Evolutionary conservation across 108 stramenopile genomes (phyloP).

Genomic region (Skeletonema marinoi): DNA sequence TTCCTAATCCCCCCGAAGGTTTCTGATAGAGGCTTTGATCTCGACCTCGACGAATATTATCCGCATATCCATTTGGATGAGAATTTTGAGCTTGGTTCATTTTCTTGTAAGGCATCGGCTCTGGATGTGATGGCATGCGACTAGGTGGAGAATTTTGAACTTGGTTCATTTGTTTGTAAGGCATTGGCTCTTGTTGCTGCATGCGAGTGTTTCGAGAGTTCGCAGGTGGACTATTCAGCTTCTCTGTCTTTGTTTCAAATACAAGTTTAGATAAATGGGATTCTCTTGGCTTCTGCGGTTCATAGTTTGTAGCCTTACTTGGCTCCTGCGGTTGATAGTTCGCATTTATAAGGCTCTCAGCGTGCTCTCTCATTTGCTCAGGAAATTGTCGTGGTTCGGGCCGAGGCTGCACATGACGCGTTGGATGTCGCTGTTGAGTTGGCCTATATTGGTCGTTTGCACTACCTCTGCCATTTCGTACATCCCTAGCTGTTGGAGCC

Average conservation of each 20-base stretch:
- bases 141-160: background rate
- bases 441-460: background rate
- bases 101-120: background rate
- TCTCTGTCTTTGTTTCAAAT: slow-evolving; percentile 1
- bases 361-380: background rate
- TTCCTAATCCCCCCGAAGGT: background rate
- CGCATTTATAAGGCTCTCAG: background rate
- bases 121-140: background rate
- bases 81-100: background rate
- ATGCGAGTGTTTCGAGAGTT: background rate
- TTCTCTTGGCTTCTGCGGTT: background rate
- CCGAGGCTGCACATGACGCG: background rate
- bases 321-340: background rate
- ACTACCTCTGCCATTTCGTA: background rate
- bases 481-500: background rate
- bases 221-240: background rate
- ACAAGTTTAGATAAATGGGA: background rate
- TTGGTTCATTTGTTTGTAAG: background rate
- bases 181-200: background rate
- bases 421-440: background rate
- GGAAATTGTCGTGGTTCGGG: background rate
- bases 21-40: background rate
- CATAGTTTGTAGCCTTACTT: background rate
- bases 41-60: background rate
- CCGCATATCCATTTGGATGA: background rate